These are phyloP conservation scores for Ustilago cynodontis DNA, from an alignment of 1,284 basidiomycete genomes.

Conservation along the genomic window DNA sequence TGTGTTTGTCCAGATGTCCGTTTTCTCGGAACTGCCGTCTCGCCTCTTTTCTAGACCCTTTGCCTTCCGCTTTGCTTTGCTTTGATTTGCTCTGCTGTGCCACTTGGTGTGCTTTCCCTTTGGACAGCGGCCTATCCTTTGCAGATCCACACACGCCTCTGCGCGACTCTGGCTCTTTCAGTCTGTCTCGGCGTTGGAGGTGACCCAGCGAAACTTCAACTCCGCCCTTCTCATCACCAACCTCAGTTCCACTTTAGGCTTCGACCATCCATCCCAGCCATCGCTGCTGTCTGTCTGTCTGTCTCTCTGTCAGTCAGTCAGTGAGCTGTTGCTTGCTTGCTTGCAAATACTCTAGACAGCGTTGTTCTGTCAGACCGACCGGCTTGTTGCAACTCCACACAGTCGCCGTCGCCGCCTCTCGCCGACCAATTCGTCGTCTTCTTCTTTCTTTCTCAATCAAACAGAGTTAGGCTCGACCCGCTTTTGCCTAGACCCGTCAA, in stretches of 20 bases:
- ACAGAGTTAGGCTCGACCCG: neutral
- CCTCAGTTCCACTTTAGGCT: no score
- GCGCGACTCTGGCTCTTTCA: no score
- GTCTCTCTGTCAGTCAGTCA: neutral
- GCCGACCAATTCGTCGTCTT: neutral
- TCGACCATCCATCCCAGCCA: no score
- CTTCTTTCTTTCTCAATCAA: neutral
- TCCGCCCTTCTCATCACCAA: no score
- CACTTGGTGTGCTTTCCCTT: no score
- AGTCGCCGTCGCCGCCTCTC: neutral
- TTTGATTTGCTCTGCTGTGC: neutral
- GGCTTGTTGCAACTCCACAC: neutral
- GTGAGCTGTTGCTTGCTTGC: neutral
- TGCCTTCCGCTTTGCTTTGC: neutral
- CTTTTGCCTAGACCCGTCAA: neutral
- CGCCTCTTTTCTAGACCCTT: neutral
- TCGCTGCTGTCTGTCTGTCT: neutral
- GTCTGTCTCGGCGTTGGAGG: no score
- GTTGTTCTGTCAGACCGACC: slow-evolving; percentile 1
- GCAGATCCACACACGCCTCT: no score
- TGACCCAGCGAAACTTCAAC: no score
- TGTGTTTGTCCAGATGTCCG: neutral
- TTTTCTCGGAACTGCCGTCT: neutral
- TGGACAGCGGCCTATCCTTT: no score
- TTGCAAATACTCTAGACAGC: neutral